Conservation (phyloP, 2,329 filamentous ascomycete genomes). For the Cladosporium phlei region DNA sequence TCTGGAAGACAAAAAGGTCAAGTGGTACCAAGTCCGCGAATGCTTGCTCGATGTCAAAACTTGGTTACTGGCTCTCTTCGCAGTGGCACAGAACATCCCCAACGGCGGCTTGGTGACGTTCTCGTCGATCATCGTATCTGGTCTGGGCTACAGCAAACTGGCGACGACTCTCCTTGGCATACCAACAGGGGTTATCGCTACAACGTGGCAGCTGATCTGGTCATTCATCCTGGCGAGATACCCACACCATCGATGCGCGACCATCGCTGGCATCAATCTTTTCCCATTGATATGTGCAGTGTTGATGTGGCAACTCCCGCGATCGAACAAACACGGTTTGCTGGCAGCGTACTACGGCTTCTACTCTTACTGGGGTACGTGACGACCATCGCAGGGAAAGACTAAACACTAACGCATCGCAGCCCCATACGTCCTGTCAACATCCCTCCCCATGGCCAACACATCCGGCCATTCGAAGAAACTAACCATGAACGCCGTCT, state of each 20-base stretch:
- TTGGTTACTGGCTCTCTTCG: conserved; percentile 49
- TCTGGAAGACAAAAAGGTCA: conserved; percentile 42
- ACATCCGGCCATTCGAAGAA: conserved; percentile 33
- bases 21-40: conserved; percentile 52
- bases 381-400: no score
- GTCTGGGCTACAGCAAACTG: conserved; percentile 52
- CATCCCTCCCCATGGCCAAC: conserved; percentile 26
- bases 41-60: conserved; percentile 54
- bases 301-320: conserved; percentile 33
- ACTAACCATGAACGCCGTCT: conserved; percentile 27
- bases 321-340: conserved; percentile 31
- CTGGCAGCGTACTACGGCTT: conserved; percentile 34
- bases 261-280: conserved; percentile 15
- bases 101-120: conserved; percentile 57
- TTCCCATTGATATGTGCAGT: conserved; percentile 28
- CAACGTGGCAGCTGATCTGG: conserved; percentile 44
- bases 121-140: conserved; percentile 54
- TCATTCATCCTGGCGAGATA: conserved; percentile 27
- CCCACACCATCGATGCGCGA: conserved; percentile 26
- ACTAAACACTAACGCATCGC: no score
- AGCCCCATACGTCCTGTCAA: no score
- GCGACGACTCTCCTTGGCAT: conserved; percentile 57
- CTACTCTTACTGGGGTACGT: conserved; percentile 43
- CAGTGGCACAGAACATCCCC: conserved; percentile 51
- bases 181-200: conserved; percentile 57